Evolutionary conservation across 2,329 filamentous ascomycete genomes (phyloP).

Genomic region (Aspergillus luchuensis): DNA sequence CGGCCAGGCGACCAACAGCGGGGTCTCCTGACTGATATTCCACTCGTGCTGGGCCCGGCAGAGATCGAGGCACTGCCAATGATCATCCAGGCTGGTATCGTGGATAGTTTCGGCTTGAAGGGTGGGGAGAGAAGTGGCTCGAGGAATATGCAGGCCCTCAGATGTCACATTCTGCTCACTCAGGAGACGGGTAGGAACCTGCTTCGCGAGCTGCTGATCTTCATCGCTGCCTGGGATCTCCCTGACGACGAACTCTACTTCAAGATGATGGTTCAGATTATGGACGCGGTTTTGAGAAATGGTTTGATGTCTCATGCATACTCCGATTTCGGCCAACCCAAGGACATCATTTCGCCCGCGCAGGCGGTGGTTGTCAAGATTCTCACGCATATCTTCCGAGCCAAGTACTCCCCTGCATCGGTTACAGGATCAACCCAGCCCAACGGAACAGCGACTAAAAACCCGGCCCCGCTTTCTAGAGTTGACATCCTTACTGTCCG

Average conservation of each 20-base stretch:
- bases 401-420: slow-evolving; percentile 55
- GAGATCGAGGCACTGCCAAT: slow-evolving; percentile 96
- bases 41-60: slow-evolving; percentile 88
- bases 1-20: slow-evolving; percentile 59
- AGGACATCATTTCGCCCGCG: slow-evolving; percentile 93
- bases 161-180: slow-evolving; percentile 85
- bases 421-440: slow-evolving; percentile 52
- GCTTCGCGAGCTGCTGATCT: slow-evolving; percentile 86
- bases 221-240: slow-evolving; percentile 96
- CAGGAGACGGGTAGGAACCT: slow-evolving; percentile 89
- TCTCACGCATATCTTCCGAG: slow-evolving; percentile 83
- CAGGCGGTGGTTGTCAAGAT: slow-evolving; percentile 92
- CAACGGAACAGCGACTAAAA: slow-evolving; percentile 53
- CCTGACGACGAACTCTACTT: slow-evolving; percentile 92
- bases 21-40: slow-evolving; percentile 87
- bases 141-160: slow-evolving; percentile 82
- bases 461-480: slow-evolving; percentile 56
- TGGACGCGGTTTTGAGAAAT: slow-evolving; percentile 87
- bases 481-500: slow-evolving; percentile 71
- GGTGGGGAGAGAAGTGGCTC: slow-evolving; percentile 62
- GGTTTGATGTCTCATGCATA: slow-evolving; percentile 90
- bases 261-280: slow-evolving; percentile 93
- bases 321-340: slow-evolving; percentile 85
- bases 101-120: slow-evolving; percentile 73
- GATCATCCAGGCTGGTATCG: slow-evolving; percentile 94